Conservation (phyloP, 73 alveolate genomes). For the Paramecium sexaurelia region DNA sequence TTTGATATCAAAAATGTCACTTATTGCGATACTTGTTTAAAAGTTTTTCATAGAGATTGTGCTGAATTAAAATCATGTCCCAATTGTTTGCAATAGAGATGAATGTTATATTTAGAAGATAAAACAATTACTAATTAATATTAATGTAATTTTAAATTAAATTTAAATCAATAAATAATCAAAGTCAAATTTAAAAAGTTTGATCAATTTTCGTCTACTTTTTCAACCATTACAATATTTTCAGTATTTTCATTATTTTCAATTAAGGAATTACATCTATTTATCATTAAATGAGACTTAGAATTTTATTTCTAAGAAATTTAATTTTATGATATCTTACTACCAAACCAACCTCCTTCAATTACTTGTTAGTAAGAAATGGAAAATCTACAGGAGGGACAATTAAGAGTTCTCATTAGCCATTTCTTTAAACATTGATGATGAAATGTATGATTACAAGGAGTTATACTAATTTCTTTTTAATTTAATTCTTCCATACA, state of each 20-base stretch:
- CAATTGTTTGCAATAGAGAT: conserved; percentile 42
- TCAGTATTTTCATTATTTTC: not conserved
- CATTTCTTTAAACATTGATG: conserved; percentile 55
- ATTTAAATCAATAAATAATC: not conserved
- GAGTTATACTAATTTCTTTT: conserved; percentile 45
- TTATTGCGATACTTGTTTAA: conserved; percentile 56
- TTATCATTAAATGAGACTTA: not conserved
- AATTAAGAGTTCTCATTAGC: conserved; percentile 46
- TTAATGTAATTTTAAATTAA: not conserved
- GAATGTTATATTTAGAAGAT: not conserved
- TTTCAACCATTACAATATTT: not conserved
- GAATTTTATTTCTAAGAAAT: not conserved
- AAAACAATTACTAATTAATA: not conserved
- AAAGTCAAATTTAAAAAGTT: no score
- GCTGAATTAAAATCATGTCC: conserved; percentile 48
- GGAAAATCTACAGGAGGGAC: conserved; percentile 62
- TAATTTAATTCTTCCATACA: conserved; percentile 37
- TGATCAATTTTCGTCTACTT: not conserved
- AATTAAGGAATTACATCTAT: not conserved
- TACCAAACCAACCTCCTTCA: not conserved
- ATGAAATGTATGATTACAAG: conserved; percentile 61
- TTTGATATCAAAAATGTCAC: conserved; percentile 66
- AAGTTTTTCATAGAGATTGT: conserved; percentile 59
- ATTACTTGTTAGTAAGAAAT: not conserved
- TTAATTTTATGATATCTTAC: not conserved